Evolutionary conservation across 2,329 filamentous ascomycete species (phyloP).

Genomic region (Colletotrichum scovillei): DNA sequence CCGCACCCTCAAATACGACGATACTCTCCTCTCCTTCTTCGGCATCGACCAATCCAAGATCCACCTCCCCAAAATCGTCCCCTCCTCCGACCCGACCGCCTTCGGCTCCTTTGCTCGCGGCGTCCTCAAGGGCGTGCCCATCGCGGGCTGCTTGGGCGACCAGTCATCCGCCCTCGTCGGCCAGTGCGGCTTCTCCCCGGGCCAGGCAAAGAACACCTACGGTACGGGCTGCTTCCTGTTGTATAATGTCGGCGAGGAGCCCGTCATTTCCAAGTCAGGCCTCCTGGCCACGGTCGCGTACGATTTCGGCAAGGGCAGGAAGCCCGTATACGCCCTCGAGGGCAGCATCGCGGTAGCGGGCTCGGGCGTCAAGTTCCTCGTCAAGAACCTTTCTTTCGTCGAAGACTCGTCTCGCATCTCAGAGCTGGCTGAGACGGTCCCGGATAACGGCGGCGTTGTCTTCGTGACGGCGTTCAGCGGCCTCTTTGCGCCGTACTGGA

Average conservation of each 20-base stretch:
- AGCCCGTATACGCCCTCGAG: slow-evolving; percentile 83
- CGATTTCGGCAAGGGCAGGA: slow-evolving; percentile 72
- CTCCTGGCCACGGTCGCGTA: slow-evolving; percentile 89
- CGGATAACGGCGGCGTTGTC: slow-evolving; percentile 84
- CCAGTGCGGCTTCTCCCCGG: slow-evolving; percentile 84
- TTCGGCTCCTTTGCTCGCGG: slow-evolving; percentile 78
- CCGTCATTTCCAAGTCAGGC: slow-evolving; percentile 86
- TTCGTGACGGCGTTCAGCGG: slow-evolving; percentile 93
- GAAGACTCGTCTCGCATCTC: slow-evolving; percentile 61
- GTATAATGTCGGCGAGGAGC: slow-evolving; percentile 87
- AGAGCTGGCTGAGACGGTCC: slow-evolving; percentile 62
- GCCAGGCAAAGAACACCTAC: slow-evolving; percentile 91
- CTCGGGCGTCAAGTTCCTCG: slow-evolving; percentile 80
- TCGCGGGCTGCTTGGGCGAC: slow-evolving; percentile 88
- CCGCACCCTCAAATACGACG: slow-evolving; percentile 82
- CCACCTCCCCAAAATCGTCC: slow-evolving; percentile 83
- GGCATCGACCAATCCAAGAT: slow-evolving; percentile 76
- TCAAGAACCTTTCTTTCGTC: slow-evolving; percentile 73
- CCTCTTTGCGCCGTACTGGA: slow-evolving; percentile 94
- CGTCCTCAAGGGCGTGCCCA: slow-evolving; percentile 74
- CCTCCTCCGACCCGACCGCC: slow-evolving; percentile 78
- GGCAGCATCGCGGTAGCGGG: slow-evolving; percentile 87
- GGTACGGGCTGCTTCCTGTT: slow-evolving; percentile 91
- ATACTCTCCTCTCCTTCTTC: slow-evolving; percentile 82
- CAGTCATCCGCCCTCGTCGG: slow-evolving; percentile 89